Evolutionary conservation across 1,284 basidiomycete genomes (phyloP).

Genomic region (Rhodofomes roseus): DNA sequence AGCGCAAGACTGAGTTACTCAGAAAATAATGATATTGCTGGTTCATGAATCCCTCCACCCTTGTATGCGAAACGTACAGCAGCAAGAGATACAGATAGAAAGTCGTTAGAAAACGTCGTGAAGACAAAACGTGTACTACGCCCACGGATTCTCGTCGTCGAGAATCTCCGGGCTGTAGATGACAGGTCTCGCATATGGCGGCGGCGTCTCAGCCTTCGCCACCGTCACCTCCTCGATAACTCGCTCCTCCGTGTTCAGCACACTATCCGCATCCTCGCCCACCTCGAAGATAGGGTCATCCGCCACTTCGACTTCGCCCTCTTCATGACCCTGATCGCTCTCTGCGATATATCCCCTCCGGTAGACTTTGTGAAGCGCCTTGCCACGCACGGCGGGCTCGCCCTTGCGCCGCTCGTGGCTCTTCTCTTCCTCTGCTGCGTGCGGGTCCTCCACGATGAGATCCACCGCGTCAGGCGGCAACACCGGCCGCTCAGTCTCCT

Average conservation of each 20-base stretch:
- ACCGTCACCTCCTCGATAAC: conserved; percentile 21
- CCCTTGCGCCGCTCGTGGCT: conserved; percentile 49
- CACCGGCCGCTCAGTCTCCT: conserved; percentile 33
- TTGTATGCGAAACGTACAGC: neutral
- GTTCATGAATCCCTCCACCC: neutral
- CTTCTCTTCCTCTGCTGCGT: conserved; percentile 47
- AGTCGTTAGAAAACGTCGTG: neutral
- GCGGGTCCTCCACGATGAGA: conserved; percentile 63
- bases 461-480: conserved; percentile 77
- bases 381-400: conserved; percentile 40
- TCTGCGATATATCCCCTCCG: conserved; percentile 46
- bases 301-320: conserved; percentile 38
- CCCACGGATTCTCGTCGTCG: conserved; percentile 54
- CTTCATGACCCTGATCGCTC: conserved; percentile 34
- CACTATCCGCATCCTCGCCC: conserved; percentile 24
- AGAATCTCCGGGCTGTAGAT: conserved; percentile 28
- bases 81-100: neutral
- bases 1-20: no score
- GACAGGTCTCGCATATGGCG: conserved; percentile 37
- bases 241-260: conserved; percentile 27
- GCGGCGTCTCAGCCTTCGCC: conserved; percentile 39
- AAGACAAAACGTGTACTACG: conserved; percentile 26
- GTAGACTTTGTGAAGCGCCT: conserved; percentile 50
- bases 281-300: conserved; percentile 13
- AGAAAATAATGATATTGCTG: no score